Evolutionary conservation across 345 rosid species (phyloP).

Genomic region (Mangifera indica): DNA sequence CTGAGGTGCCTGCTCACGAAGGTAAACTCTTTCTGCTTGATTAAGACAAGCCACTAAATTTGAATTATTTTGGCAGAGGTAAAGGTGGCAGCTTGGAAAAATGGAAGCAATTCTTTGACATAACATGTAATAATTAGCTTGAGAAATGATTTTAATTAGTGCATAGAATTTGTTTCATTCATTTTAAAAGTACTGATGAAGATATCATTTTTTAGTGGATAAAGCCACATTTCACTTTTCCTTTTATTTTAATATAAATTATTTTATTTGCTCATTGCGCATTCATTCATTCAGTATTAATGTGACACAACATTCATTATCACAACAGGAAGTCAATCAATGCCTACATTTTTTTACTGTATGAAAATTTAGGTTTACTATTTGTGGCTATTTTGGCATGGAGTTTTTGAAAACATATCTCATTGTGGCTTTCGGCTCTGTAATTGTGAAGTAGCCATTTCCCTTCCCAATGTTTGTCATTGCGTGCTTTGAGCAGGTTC

Average conservation of each 20-base stretch:
- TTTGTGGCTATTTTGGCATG: not conserved
- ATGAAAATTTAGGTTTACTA: not conserved
- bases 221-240: not conserved
- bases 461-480: not conserved
- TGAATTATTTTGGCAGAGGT: not conserved
- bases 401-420: not conserved
- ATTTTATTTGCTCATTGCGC: not conserved
- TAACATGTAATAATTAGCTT: not conserved
- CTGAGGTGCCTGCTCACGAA: conserved; percentile 98
- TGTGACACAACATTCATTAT: not conserved
- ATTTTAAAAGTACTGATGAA: not conserved
- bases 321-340: not conserved
- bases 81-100: not conserved
- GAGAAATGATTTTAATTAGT: not conserved
- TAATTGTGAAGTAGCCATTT: not conserved
- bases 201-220: not conserved
- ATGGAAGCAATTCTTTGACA: not conserved
- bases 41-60: not conserved
- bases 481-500: not conserved
- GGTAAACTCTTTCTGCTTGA: conserved; percentile 39
- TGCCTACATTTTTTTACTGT: not conserved
- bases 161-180: not conserved
- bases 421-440: not conserved
- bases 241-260: not conserved
- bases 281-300: not conserved